These are phyloP conservation scores for Podospora bellae-mahoneyi DNA, from an alignment of 495 filamentous ascomycete genomes.

Conservation along the genomic window DNA sequence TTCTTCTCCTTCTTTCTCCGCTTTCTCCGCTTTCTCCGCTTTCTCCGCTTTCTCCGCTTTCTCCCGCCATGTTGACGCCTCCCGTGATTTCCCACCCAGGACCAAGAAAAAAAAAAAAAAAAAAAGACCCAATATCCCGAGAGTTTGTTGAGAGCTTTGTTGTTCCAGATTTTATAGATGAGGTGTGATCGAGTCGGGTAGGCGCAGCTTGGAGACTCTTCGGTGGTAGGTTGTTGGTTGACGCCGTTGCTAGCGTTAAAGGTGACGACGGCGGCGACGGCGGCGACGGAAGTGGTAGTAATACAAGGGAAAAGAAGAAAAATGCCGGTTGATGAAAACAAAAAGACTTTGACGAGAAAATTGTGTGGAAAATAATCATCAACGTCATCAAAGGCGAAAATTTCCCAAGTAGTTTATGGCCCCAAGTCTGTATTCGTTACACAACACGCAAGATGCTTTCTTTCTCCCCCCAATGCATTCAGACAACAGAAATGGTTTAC, in stretches of 20 bases:
- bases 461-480: slow-evolving; percentile 13
- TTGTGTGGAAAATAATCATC: not conserved
- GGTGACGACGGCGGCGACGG: not conserved
- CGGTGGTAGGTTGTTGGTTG: not conserved
- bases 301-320: not conserved
- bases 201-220: not conserved
- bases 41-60: no score
- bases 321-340: not conserved
- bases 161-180: not conserved
- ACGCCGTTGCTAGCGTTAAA: not conserved
- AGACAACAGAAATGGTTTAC: slow-evolving; percentile 29
- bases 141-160: not conserved
- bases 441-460: not conserved
- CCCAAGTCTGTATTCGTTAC: not conserved
- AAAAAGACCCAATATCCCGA: not conserved
- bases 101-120: not conserved
- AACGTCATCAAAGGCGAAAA: not conserved
- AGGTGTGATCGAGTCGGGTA: not conserved
- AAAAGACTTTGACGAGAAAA: not conserved
- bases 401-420: not conserved
- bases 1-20: no score
- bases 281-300: not conserved
- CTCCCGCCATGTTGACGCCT: not conserved
- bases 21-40: no score
- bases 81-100: not conserved